phyloP scores from a whole-genome alignment of 768 basidiomycete species.

The Lyophyllum atratum region DNA sequence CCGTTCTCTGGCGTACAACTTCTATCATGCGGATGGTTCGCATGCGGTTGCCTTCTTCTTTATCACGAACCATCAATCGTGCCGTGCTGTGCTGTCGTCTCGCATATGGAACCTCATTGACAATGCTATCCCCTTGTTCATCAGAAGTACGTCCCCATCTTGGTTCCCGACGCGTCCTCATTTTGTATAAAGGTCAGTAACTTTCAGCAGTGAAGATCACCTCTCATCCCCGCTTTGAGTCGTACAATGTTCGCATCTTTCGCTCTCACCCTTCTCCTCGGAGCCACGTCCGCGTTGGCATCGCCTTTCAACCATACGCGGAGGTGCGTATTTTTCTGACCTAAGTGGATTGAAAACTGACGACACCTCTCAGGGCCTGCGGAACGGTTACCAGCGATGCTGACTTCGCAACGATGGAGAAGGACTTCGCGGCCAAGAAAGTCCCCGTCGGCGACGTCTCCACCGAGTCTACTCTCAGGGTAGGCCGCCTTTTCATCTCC shows the following conservation, averaged over 20 bases:
- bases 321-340: slow-evolving; percentile 12
- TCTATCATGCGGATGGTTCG: slow-evolving; percentile 13
- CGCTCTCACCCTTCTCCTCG: slow-evolving; percentile 28
- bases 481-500: slow-evolving; percentile 1
- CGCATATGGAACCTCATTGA: neutral
- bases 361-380: slow-evolving; percentile 30
- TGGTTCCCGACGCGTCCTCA: neutral
- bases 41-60: slow-evolving; percentile 17
- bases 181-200: slow-evolving; percentile 5
- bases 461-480: slow-evolving; percentile 18
- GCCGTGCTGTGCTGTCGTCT: slow-evolving; percentile 3
- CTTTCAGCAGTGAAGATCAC: neutral
- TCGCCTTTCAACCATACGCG: slow-evolving; percentile 22
- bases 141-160: neutral
- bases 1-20: neutral
- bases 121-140: slow-evolving; percentile 4
- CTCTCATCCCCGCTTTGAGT: slow-evolving; percentile 8
- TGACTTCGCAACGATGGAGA: slow-evolving; percentile 35
- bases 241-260: slow-evolving; percentile 28
- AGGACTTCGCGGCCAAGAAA: slow-evolving; percentile 42
- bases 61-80: slow-evolving; percentile 7
- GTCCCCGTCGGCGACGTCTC: slow-evolving; percentile 23
- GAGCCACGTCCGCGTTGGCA: slow-evolving; percentile 28
- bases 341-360: neutral
- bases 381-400: slow-evolving; percentile 39